Evolutionary conservation across 164 flowering plant genomes (phyloP).

Genomic region (Berberis thunbergii): DNA sequence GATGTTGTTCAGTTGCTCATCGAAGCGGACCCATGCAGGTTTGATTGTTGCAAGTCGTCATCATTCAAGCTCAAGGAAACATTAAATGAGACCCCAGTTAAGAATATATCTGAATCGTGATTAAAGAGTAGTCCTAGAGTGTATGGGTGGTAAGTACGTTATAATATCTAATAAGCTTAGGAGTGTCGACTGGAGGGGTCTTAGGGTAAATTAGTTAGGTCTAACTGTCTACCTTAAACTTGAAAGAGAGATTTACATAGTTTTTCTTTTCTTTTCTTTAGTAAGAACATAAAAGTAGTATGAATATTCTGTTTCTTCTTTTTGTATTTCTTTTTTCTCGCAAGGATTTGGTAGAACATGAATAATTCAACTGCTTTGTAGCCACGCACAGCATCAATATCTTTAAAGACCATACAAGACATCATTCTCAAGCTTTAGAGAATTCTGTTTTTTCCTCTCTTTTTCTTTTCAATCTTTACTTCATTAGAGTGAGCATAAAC

Average conservation of each 20-base stretch:
- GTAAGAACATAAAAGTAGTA: background rate
- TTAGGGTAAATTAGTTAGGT: background rate
- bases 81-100: constrained; percentile 20
- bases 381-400: constrained; percentile 39
- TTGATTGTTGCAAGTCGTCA: constrained; percentile 34
- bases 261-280: background rate
- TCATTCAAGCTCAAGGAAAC: constrained; percentile 37
- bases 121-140: background rate
- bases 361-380: constrained; percentile 33
- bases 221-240: constrained; percentile 8
- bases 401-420: constrained; percentile 21
- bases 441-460: constrained; percentile 13
- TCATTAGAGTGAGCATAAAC: constrained; percentile 18
- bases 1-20: constrained; percentile 75
- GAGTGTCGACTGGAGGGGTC: constrained; percentile 3
- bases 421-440: constrained; percentile 26
- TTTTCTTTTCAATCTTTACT: constrained; percentile 10
- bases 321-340: no score
- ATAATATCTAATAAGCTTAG: background rate
- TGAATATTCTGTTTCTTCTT: constrained; percentile 2
- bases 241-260: constrained; percentile 13
- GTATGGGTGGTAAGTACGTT: no score
- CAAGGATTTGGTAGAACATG: constrained; percentile 21
- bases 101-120: constrained; percentile 24
- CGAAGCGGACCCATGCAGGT: constrained; percentile 71